Conservation (phyloP, 2,329 filamentous ascomycete genomes). For the Paecilomyces fulvus region DNA sequence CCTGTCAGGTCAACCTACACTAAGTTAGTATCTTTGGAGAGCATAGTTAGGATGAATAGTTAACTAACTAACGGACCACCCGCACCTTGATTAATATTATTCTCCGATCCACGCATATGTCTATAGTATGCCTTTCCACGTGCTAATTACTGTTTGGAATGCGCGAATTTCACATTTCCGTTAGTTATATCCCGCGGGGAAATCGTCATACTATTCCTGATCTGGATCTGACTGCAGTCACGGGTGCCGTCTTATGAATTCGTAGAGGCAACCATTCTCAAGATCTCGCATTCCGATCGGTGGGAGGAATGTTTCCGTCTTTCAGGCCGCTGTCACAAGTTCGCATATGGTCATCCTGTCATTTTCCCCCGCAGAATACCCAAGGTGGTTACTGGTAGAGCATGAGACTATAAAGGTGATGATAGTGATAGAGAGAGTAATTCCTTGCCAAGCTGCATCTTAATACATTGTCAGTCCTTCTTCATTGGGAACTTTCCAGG, state of each 20-base stretch:
- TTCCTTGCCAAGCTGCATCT: background rate
- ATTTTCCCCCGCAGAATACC: background rate
- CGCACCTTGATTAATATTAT: background rate
- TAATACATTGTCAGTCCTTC: background rate
- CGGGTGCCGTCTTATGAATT: background rate
- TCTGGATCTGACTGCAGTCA: background rate
- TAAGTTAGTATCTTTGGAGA: background rate
- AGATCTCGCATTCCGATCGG: background rate
- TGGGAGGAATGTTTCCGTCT: background rate
- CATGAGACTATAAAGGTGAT: background rate
- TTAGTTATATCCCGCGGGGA: background rate
- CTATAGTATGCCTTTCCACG: background rate
- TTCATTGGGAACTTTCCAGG: background rate
- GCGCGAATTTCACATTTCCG: background rate
- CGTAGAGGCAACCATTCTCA: too few relatives aligned
- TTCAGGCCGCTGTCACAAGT: background rate
- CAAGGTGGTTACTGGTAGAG: background rate
- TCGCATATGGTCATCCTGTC: background rate
- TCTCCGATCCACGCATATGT: background rate
- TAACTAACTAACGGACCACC: too few relatives aligned
- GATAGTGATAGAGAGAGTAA: background rate
- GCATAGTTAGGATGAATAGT: too few relatives aligned
- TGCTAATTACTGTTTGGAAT: background rate
- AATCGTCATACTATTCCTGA: background rate
- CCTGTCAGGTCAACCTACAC: background rate